Base-by-base conservation (phyloP, 495 filamentous ascomycete species). In the Penicillium soppii region DNA sequence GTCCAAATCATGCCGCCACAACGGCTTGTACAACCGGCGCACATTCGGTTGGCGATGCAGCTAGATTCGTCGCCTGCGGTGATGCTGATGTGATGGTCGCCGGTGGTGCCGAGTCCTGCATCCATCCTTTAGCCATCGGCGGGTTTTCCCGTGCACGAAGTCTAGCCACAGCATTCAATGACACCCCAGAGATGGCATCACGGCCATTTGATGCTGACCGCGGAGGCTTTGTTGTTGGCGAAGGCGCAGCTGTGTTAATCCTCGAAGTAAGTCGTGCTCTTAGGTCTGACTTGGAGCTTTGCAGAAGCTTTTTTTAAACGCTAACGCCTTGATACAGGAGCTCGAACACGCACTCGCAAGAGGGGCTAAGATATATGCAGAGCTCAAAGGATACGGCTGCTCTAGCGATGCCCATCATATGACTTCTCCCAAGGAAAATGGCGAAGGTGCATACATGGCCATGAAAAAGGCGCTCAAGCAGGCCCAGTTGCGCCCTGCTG, bases 11-110 rank as follows among this genome's bases (percentile, higher is more conserved):
- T 69, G 80, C 92, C 12, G 89, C 82, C 40, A 96, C 91, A 4
- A 97, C 94, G 19, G 94, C 94, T 40, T 98, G 94, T 58, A 96
- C 94, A 0, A 97, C 94, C 1, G 92, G 92, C 3, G 91, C 91
- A 7, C 92, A 98, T 74, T 88, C 91, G 6, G 85, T 98, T 50
- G 92, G 92, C 23, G 94, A 98, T 62, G 94, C 94, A 27, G 82
- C 87, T 35, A 84, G 92, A 8, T 91, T 97, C 62, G 95, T 98
- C 56, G 83, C 88, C 22, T 88, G 82, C 69, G 90, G 90, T 23
- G 92, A 97, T 62, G 92, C 92, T 19, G 81, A 95, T 62, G 84
- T 97, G 20, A 97, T 98, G 91, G 72, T 98, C 10, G 91, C 94
- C 29, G 94, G 94, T 23, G 92, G 91, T 10, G 82, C 91, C 7